Evolutionary conservation across 371 early-diverging fungal genomes (phyloP), one percentile per base, ranked within the genome.

Genomic region (Batkoa obscura): DNA sequence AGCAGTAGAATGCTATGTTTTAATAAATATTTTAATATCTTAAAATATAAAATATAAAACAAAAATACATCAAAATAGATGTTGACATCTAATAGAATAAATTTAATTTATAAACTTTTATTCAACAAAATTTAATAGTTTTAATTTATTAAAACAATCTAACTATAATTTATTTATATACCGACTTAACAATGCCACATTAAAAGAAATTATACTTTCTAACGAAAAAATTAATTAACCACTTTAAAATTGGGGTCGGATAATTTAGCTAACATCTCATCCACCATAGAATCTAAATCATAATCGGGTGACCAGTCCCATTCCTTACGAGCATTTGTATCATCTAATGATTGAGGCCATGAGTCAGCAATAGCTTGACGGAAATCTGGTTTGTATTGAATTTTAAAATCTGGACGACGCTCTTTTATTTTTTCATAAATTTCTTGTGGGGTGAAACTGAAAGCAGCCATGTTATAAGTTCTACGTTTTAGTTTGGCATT

Each of bases 341-440:
- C 76, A 46, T 76, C 77, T 66, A 78, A 61, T 0, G 69, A 64
- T 9, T 65, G 63, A 0, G 78, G 78, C 78, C 78, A 78, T 1
- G 74, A 68, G 33, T 75, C 73, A 17, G 78, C 78, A 55, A 78
- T 78, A 2, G 59, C 69, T 60, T 77, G 76, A 48, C 78, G 69
- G 64, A 72, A 73, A 50, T 77, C 78, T 0, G 74, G 76, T 12
- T 50, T 35, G 54, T 77, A 76, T 13, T 69, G 61, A 17, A 77
- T 72, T 1, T 66, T 64, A 59, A 76, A 75, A 37, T 70, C 59
- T 2, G 62, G 60, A 56, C 68, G 57, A 47, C 73, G 63, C 55
- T 63, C 61, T n/a, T 67, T 65, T 17, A 78, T 75, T 57, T 70
- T 75, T 4, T 35, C 54, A 1, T 68, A 65, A 45, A 78, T 47